Evolutionary conservation across 805 yeast genomes (phyloP).

Genomic region (Metschnikowia kofuensis): DNA sequence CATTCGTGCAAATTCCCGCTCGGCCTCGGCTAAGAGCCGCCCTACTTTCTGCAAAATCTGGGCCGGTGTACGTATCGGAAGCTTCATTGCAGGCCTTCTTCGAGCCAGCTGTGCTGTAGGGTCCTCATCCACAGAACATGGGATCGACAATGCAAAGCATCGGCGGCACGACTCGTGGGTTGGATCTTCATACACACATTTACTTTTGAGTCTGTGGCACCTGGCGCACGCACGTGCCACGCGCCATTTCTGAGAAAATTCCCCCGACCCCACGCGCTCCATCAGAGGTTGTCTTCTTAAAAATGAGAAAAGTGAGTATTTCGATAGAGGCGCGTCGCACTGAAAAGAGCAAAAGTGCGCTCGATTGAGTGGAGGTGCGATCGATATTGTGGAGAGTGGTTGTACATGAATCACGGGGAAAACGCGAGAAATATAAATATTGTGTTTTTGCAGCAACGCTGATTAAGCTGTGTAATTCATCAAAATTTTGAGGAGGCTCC

Average conservation of each 20-base stretch:
- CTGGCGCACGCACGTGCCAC: constrained; percentile 53
- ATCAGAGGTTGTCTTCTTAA: not conserved
- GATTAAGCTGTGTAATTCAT: no score
- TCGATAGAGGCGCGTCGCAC: not conserved
- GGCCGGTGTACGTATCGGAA: constrained; percentile 3
- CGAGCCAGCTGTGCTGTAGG: constrained; percentile 42
- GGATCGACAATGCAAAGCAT: constrained; percentile 42
- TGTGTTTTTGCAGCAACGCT: no score
- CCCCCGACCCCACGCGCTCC: constrained; percentile 5
- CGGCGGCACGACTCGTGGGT: constrained; percentile 41
- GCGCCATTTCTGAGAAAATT: constrained; percentile 46
- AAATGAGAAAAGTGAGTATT: no score
- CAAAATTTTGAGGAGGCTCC: no score
- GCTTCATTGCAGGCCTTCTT: constrained; percentile 1
- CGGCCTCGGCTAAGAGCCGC: constrained; percentile 9
- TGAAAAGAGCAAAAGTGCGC: no score
- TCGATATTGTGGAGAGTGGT: no score
- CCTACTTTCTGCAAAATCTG: constrained; percentile 4
- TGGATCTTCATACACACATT: constrained; percentile 51
- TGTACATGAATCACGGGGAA: no score
- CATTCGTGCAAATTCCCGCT: constrained; percentile 5
- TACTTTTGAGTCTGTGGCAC: constrained; percentile 51
- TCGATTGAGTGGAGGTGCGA: no score
- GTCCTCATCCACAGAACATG: constrained; percentile 50
- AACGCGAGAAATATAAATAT: no score